phyloP scores from a whole-genome alignment of 805 yeast genomes.

The Saccharomycodes ludwigii region DNA sequence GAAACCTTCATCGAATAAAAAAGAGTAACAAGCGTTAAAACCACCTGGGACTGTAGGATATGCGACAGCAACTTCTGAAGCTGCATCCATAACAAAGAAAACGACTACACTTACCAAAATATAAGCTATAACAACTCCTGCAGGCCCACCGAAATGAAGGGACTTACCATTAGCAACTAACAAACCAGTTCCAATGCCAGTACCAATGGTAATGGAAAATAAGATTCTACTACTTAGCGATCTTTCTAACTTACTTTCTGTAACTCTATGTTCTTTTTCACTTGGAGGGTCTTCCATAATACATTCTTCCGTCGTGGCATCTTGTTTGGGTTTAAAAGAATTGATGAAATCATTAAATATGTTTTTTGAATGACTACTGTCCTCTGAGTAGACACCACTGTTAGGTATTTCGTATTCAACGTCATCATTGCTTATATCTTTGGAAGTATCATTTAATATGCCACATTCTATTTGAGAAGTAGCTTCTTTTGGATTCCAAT shows the following conservation, averaged over 20 bases:
- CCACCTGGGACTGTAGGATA: slow-evolving; percentile 50
- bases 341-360: no score
- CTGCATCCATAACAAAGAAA: slow-evolving; percentile 43
- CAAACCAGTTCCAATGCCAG: slow-evolving; percentile 71
- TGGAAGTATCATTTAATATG: no score
- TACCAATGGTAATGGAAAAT: slow-evolving; percentile 25
- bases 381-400: no score
- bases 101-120: slow-evolving; percentile 44
- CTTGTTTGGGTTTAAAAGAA: no score
- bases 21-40: slow-evolving; percentile 44
- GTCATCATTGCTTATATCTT: no score
- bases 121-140: slow-evolving; percentile 40
- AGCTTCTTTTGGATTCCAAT: no score
- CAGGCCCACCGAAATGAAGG: slow-evolving; percentile 33
- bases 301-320: no score
- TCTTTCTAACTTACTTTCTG: slow-evolving; percentile 1
- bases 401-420: no score
- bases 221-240: slow-evolving; percentile 5
- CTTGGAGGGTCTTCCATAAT: no score
- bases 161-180: slow-evolving; percentile 44
- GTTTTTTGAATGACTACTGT: no score
- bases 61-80: slow-evolving; percentile 55
- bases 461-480: no score
- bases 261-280: no score
- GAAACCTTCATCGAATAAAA: slow-evolving; percentile 42